A percentile compares a stretch with the other conserved stretches of the same genome.
Evolutionary conservation across 805 yeast genomes (phyloP).

Genomic region (Barnettozyma siamensis): DNA sequence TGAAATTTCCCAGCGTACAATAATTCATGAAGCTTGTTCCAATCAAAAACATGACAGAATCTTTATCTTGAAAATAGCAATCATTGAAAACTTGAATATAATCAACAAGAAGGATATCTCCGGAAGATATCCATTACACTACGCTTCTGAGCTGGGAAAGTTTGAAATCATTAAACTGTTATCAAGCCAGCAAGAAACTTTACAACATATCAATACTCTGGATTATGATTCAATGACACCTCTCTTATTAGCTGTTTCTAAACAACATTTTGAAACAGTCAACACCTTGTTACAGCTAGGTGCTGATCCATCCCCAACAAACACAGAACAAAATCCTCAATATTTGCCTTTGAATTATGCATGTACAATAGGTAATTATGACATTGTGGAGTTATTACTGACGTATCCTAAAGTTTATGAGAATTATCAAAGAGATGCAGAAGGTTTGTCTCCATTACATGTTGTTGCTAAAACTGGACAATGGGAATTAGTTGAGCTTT

Average conservation of each 20-base stretch:
- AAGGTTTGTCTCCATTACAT: conserved; percentile 84
- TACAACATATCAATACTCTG: conserved; percentile 32
- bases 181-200: conserved; percentile 24
- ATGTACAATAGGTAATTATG: conserved; percentile 74
- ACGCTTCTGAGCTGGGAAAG: conserved; percentile 63
- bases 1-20: conserved; percentile 67
- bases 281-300: conserved; percentile 42
- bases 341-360: conserved; percentile 81
- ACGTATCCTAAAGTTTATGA: conserved; percentile 27
- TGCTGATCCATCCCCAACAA: conserved; percentile 42
- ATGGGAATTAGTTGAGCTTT: conserved; percentile 55
- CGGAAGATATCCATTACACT: conserved; percentile 82
- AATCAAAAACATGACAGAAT: conserved; percentile 17
- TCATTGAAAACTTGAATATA: conserved; percentile 18
- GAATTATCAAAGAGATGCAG: conserved; percentile 60
- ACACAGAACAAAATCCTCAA: conserved; percentile 48
- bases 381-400: conserved; percentile 49
- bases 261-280: conserved; percentile 53
- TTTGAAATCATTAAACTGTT: conserved; percentile 36
- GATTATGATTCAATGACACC: conserved; percentile 83
- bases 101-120: conserved; percentile 49
- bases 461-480: conserved; percentile 85
- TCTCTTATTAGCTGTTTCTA: conserved; percentile 68
- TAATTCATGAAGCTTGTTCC: conserved; percentile 61
- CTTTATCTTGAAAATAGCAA: conserved; percentile 21